Evolutionary conservation across 345 rosid species (phyloP), one percentile per base, ranked within the genome.

Genomic region (Trapa bicornis): DNA sequence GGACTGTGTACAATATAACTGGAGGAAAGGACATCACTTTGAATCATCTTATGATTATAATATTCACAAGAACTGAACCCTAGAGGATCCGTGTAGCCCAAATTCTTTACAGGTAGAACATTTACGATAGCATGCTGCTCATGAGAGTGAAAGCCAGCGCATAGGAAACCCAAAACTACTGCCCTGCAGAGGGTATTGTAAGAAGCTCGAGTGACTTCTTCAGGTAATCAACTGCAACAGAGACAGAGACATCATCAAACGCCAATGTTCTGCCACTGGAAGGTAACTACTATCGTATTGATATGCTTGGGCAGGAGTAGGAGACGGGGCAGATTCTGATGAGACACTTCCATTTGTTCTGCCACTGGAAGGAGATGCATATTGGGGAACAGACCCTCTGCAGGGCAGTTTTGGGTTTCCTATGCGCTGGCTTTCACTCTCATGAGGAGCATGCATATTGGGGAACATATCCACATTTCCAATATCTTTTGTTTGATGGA

Each of bases 21-120:
- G 99, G 99, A 73, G 99, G 99, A 71, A 94, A 84, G 79, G 98
- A 89, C 82, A 88, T 93, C 66, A 93, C 97, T 33, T 77, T 93
- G 80, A 54, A 54, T 54, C 6, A n/a, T 22, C 60, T 54, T 54
- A 11, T 29, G 17, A n/a, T 6, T 22, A 33, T n/a, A 29, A 54
- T n/a, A 54, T 29, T 17, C 60, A n/a, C 3, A 45, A 54, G 35
- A 14, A 22, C 29, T 22, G 29, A 22, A 22, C 29, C 29, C 29
- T 22, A 22, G 29, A 22, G 29, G 29, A 50, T 2, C 9, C 0
- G 11, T 45, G 48, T 13, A 45, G 48, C 22, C 63, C 37, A 58
- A 58, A 58, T 35, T 16, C 38, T 33, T 22, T 32, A 58, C 63
- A 58, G 35, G 35, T 9, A 58, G 29, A 58, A 58, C 22, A 32